Evolutionary conservation across 345 rosid species (phyloP), one percentile per base, ranked within the genome.

Genomic region (Hibiscus trionum): DNA sequence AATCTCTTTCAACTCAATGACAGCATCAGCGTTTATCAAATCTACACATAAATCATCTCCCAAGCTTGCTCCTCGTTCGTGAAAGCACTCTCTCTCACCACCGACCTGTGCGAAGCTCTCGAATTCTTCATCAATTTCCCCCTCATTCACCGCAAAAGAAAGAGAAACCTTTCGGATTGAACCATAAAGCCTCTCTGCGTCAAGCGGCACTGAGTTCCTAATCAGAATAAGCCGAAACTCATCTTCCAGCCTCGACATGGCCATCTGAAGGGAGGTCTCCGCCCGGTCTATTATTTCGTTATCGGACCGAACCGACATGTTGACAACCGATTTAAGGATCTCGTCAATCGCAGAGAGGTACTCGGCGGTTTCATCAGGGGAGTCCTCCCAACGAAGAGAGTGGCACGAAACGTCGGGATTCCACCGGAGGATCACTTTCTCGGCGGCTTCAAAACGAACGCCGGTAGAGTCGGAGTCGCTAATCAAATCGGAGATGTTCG

Each of bases 161-260:
- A 88, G 75, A 3, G 93, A 80, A 66, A 84, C 88, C 79, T 90
- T 84, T 57, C 94, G 84, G 78, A 91, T 90, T 29, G 98, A 94
- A 66, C 96, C 95, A 61, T 86, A 83, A 69, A 94, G 83, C 16
- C 88, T 72, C 53, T 91, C 89, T 0, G 92, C 85, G 47, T 91
- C 96, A 0, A 94, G 86, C 33, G 96, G 97, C 17, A 91, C 89
- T 14, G 93, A 87, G 75, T 82, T 90, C n/a, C 93, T 86, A 46
- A 88, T 85, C 85, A 94, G 69, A 4, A 88, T 81, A 35, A 84
- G 90, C 16, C 97, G 84, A 63, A 94, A 90, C 80, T 94, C 98
- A n/a, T 91, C 97, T 78, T 91, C 97, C 42, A 94, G 77, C 56
- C 88, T 87, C 73, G 97, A 79, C 97, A 94, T 31, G 35, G 35